A percentile compares a stretch with the other conserved stretches of the same genome.
Conservation (phyloP, 345 rosid genomes). For the Carallia pectinifolia region DNA sequence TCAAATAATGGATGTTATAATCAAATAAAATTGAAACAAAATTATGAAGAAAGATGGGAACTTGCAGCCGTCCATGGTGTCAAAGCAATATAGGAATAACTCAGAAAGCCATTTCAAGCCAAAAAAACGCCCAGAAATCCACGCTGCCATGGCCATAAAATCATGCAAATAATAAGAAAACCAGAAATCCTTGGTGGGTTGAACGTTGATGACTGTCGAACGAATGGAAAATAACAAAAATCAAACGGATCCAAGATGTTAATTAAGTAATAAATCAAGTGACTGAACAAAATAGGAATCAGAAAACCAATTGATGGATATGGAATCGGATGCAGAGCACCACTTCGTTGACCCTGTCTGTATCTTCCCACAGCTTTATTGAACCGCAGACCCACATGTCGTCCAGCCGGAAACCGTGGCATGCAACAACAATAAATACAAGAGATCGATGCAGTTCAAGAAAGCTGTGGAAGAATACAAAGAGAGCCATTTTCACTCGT, state of each 20-base stretch:
- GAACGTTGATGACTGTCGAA: background rate
- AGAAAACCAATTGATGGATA: background rate
- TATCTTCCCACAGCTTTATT: constrained; percentile 99
- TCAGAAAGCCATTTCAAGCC: no score
- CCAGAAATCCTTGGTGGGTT: background rate
- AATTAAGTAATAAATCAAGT: background rate
- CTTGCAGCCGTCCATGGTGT: no score
- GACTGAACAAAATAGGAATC: background rate
- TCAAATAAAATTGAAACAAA: no score
- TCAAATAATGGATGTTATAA: no score
- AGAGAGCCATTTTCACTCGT: constrained; percentile 47
- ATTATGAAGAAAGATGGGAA: no score
- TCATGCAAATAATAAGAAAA: background rate
- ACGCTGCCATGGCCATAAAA: background rate
- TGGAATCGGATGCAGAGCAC: background rate
- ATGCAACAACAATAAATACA: constrained; percentile 9
- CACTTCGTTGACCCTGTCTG: constrained; percentile 41
- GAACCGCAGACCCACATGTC: constrained; percentile 46
- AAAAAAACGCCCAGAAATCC: no score
- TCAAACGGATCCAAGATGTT: background rate
- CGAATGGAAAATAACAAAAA: background rate
- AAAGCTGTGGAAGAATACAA: constrained; percentile 99
- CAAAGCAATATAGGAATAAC: no score
- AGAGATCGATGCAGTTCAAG: constrained; percentile 78
- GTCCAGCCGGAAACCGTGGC: background rate